Evolutionary conservation across 2,329 filamentous ascomycete genomes (phyloP), one percentile per base, ranked within the genome.

Genomic region (Monosporascus sp.): DNA sequence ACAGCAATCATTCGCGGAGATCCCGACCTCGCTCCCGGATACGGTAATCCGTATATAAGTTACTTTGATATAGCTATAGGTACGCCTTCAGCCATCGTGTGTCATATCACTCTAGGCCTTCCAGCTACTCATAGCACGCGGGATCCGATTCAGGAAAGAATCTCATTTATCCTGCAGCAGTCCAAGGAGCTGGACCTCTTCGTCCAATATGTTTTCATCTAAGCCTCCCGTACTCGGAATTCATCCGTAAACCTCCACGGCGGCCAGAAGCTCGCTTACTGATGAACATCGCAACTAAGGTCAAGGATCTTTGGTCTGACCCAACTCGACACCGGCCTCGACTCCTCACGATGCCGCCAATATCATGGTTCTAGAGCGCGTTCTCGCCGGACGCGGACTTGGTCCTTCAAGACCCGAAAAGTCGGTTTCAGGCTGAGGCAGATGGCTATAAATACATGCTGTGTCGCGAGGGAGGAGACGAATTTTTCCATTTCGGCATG

Each of bases 161-260:
- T 47, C 8, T 47, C 50, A 48, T 46, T 46, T 46, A 46, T 31
- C 24, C 43, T 46, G 24, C 43, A 31, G 43, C 37, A 46, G 45
- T 44, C 48, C 44, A 54, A 64, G 64, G 61, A 66, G 55, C 59
- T 65, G 60, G 58, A 60, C 56, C 60, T 62, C 57, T 52, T 56
- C 58, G 57, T 53, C 69, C 69, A 75, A 74, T 74, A 68, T 74
- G 60, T 62, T 55, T 68, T 73, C 70, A 75, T 75, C 69, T 74
- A 73, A 68, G 62, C 65, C 58, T 46, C 60, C 65, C 69, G 52
- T 60, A 53, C 55, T 52, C 48, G 43, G 49, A 59, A 65, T 74
- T 75, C 71, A 73, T 60, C 70, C 72, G 72, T 61, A 71, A 72
- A 72, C 72, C 73, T 65, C 62, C 54, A 55, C 55, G 38, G 55